phyloP scores from a whole-genome alignment of 495 filamentous ascomycete genomes.

The Hyaloscypha variabilis region DNA sequence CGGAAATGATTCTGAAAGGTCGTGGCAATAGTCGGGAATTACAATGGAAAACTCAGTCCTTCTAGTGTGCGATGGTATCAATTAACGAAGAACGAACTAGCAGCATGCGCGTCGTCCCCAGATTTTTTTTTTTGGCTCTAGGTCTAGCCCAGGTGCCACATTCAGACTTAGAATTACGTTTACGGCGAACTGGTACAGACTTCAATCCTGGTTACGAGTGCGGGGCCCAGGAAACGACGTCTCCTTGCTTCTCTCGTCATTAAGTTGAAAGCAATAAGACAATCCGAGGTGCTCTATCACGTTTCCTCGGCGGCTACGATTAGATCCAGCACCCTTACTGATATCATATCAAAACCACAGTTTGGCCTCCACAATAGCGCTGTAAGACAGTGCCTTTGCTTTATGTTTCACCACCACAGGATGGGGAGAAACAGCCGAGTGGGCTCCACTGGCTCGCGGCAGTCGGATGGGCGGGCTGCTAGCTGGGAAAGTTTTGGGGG shows the following conservation, averaged over 20 bases:
- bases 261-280: not conserved
- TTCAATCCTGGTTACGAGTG: not conserved
- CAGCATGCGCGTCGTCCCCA: slow-evolving; percentile 13
- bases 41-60: not conserved
- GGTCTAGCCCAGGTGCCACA: not conserved
- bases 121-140: slow-evolving; percentile 5
- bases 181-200: not conserved
- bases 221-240: not conserved
- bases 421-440: not conserved
- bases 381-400: not conserved
- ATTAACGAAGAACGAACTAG: no score
- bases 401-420: not conserved
- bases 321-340: not conserved
- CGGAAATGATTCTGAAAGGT: not conserved
- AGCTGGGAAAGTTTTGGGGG: not conserved
- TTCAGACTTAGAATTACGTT: not conserved
- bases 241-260: not conserved
- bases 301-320: not conserved
- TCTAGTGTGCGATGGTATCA: not conserved
- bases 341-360: no score
- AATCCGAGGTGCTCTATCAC: not conserved
- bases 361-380: not conserved
- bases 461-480: slow-evolving; percentile 7
- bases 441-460: slow-evolving; percentile 9
- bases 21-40: not conserved